A percentile compares a stretch with the other conserved stretches of the same genome.
These are phyloP conservation scores for Sporothrix brunneoviolacea DNA, from an alignment of 2,329 filamentous ascomycete species.

Conservation along the genomic window DNA sequence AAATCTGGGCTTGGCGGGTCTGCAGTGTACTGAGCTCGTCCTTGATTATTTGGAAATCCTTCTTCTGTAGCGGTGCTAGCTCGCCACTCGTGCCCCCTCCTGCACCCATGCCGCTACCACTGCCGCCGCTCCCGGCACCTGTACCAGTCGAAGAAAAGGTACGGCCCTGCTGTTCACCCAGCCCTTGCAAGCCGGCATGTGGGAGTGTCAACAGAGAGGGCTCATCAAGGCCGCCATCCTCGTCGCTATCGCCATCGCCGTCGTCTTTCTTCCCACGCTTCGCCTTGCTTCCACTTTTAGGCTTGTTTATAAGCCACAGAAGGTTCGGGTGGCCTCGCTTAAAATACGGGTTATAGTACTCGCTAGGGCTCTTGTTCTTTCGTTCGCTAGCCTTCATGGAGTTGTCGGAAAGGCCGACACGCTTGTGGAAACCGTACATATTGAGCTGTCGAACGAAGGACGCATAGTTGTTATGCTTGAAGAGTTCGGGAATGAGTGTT, in stretches of 20 bases:
- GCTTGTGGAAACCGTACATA: conserved; percentile 98
- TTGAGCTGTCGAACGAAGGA: conserved; percentile 94
- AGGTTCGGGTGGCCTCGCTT: conserved; percentile 86
- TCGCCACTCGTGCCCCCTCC: conserved; percentile 27
- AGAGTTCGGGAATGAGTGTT: conserved; percentile 90
- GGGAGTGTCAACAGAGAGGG: conserved; percentile 20
- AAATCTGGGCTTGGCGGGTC: conserved; percentile 80
- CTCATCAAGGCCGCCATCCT: conserved; percentile 56
- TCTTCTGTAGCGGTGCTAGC: conserved; percentile 49
- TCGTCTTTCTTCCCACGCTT: conserved; percentile 57
- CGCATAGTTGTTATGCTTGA: conserved; percentile 98
- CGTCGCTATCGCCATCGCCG: conserved; percentile 65
- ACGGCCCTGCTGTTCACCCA: conserved; percentile 16
- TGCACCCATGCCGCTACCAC: conserved; percentile 7
- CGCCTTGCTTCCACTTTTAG: conserved; percentile 62
- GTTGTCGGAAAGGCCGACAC: conserved; percentile 87
- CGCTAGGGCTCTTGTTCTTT: conserved; percentile 95
- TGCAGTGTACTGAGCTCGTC: conserved; percentile 76
- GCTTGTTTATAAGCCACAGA: conserved; percentile 93
- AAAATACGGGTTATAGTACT: conserved; percentile 97
- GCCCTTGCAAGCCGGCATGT: conserved; percentile 19
- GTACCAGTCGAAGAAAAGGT: conserved; percentile 31
- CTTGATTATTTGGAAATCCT: conserved; percentile 71
- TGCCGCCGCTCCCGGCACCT: conserved; percentile 9
- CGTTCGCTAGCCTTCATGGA: conserved; percentile 96